Evolutionary conservation across 2,329 filamentous ascomycete genomes (phyloP), one percentile per base, ranked within the genome.

Genomic region (Diaporthe australafricana): DNA sequence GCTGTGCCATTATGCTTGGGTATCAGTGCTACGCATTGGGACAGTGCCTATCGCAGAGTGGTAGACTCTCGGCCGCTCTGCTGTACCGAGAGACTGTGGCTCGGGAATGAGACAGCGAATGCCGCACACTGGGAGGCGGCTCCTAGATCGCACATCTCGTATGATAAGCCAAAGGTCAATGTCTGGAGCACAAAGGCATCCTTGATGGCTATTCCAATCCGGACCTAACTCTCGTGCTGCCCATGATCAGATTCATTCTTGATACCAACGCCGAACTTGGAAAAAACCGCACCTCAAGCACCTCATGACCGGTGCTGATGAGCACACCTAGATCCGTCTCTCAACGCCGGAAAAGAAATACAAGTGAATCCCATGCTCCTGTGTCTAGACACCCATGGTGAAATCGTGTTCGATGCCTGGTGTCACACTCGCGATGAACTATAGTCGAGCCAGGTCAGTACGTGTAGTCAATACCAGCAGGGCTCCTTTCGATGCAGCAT

Each of bases 361-460:
- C 30, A 22, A 22, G 48, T 30, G 16, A 38, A 50, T 20, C 25
- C 25, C 25, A 32, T 25, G 45, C 27, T 38, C 16, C 14, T 22
- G 16, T 11, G 17, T 22, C 11, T 60, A 98, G 48, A 98, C 92
- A 7, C 94, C 94, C 95, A 98, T 98, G 0, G 96, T 98, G 81
- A 97, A 98, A 81, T 98, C 96, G 82, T 98, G 94, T 84, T 98
- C 96, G 82, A 99, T 98, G 60, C 95, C 95, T 7, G 96, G 96
- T 20, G 96, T 98, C 55, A 99, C 96, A 77, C 92, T 96, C 42
- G 92, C 91, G 86, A 94, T 94, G 82, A 94, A 94, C 88, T 89
- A 69, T 38, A 69, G 5, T 38, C 27, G 53, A 65, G 11, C 60
- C 25, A 7, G 12, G 45, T 65, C 30, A 57, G 73, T 68, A 35